Base-by-base conservation (phyloP, 495 filamentous ascomycete genomes). In the Staphylotrichum longicolle region DNA sequence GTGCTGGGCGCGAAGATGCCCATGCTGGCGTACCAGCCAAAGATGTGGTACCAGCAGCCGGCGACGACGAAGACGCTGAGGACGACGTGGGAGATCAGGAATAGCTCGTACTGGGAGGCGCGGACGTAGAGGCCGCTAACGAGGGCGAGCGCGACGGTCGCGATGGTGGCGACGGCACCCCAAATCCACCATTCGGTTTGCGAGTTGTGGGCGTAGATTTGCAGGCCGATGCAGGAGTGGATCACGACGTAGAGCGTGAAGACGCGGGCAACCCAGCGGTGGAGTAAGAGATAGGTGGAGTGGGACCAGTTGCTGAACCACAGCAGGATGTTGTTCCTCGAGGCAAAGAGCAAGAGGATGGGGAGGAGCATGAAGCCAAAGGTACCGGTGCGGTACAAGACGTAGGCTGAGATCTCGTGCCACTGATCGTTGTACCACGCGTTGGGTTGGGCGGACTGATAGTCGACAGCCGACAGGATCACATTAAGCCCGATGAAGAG, bases 21-120 rank as follows among this genome's bases (percentile, higher is more conserved):
- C 20, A 27, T 27, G 20, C 4, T 35, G 48, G 12, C 32, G 48
- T 34, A 50, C 8, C 30, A 12, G 48, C 35, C 12, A 32, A 34
- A 50, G 35, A 77, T 58, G 62, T 82, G 81, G 40, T 75, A 76
- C 70, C 72, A 81, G 58, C 70, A 75, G 7, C 75, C 80, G 1
- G 73, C 72, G 11, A 82, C 40, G 15, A 70, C 51, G 55, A 80
- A 54, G 20, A 76, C 66, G 2, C 76, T 60, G 6, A 81, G 50
- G 42, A 75, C 45, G 46, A 80, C 74, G 59, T 82, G 79, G 2
- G 47, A 11, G 8, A 72, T 50, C 8, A 81, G 65, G 60, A 82
- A 81, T 5, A 76, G 3, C 65, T 82, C 79, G 60, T 80, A 82
- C 7, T 55, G 41, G 7, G 15, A 41, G 1, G 58, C 63, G 7